phyloP scores from a whole-genome alignment of 169 alveolate genomes.

The Besnoitia besnoiti region DNA sequence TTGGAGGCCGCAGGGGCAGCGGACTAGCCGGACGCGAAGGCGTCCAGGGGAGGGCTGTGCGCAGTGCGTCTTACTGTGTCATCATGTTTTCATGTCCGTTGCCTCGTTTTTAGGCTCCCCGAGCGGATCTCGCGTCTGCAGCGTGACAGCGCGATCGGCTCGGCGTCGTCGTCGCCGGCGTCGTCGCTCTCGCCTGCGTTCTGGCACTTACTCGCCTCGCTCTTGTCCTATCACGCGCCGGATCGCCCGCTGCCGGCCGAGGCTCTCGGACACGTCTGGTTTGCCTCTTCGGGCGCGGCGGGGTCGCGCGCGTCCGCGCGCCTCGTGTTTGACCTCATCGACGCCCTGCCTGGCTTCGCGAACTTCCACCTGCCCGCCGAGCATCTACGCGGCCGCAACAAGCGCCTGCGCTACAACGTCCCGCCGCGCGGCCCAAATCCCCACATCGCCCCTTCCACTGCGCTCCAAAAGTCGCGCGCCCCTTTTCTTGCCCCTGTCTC shows the following conservation, averaged over 20 bases:
- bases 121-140: not conserved
- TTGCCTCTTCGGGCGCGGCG: not conserved
- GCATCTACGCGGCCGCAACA: constrained; percentile 16
- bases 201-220: constrained; percentile 44
- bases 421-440: constrained; percentile 30
- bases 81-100: not conserved
- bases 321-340: constrained; percentile 31
- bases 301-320: not conserved
- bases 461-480: no score
- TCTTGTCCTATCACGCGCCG: constrained; percentile 45
- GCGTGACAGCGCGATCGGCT: not conserved
- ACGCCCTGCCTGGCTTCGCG: constrained; percentile 40
- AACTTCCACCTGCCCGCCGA: constrained; percentile 41
- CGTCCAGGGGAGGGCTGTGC: no score
- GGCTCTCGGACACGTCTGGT: constrained; percentile 62
- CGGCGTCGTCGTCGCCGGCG: not conserved
- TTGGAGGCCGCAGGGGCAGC: no score
- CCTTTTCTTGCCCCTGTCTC: not conserved
- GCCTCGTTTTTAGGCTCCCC: not conserved
- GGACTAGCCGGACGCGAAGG: no score
- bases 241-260: constrained; percentile 57
- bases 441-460: no score
- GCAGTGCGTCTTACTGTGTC: no score
- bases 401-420: constrained; percentile 44
- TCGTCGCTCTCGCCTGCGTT: not conserved